Conservation (phyloP, 1,284 basidiomycete genomes). For the Xerocomus nothofagi region DNA sequence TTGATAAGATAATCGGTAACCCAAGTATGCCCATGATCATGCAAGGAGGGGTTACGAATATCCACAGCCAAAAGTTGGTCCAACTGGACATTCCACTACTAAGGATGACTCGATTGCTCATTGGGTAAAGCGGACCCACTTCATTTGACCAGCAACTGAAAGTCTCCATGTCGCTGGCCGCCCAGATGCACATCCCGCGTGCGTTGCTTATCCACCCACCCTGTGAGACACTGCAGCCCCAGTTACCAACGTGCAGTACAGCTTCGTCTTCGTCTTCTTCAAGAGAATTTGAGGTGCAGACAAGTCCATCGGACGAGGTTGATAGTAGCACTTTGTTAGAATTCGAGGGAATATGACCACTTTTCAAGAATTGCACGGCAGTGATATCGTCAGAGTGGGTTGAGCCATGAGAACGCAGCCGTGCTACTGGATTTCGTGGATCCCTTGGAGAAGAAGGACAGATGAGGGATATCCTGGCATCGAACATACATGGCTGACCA, state of each 20-base stretch:
- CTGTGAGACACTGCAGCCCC: conserved; percentile 74
- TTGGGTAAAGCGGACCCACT: conserved; percentile 38
- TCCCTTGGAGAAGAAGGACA: conserved; percentile 46
- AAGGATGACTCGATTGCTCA: not conserved
- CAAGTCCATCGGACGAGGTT: conserved; percentile 70
- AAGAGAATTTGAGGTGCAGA: conserved; percentile 63
- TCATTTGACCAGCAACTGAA: conserved; percentile 74
- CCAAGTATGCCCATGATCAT: conserved; percentile 49
- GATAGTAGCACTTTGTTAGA: conserved; percentile 55
- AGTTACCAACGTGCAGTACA: conserved; percentile 64
- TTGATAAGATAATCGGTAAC: conserved; percentile 64
- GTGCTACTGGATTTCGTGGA: conserved; percentile 50
- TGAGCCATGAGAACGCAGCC: conserved; percentile 52
- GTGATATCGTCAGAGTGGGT: conserved; percentile 83
- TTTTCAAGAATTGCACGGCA: conserved; percentile 52
- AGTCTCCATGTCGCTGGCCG: conserved; percentile 82
- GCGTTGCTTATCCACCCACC: conserved; percentile 59
- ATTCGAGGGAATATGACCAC: conserved; percentile 21
- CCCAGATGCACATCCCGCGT: conserved; percentile 54
- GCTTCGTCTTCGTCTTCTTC: conserved; percentile 79
- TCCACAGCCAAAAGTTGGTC: conserved; percentile 50
- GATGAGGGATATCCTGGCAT: conserved; percentile 1
- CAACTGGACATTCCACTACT: conserved; percentile 40
- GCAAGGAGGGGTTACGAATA: conserved; percentile 52
- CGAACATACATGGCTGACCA: conserved; percentile 52